These are phyloP conservation scores for Cenchrus fungigraminus DNA, from an alignment of 176 grass and related monocot species.

Conservation along the genomic window DNA sequence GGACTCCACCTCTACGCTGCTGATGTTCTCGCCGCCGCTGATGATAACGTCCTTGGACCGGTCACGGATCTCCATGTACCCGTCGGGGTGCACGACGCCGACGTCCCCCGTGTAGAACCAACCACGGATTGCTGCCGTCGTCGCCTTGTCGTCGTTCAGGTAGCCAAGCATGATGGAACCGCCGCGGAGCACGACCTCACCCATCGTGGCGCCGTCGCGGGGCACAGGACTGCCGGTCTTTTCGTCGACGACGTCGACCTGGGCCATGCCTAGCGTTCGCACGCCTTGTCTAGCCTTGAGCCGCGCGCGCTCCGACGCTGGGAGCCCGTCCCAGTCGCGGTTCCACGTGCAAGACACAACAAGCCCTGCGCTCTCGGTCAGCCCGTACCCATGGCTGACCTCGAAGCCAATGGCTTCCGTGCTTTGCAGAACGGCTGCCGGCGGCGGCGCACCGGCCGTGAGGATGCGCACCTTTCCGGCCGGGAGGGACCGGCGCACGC, in stretches of 20 bases:
- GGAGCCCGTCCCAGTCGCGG: constrained; percentile 61
- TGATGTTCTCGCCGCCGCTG: constrained; percentile 91
- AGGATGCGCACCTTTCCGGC: constrained; percentile 53
- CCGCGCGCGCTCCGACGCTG: constrained; percentile 62
- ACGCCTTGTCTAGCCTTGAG: constrained; percentile 80
- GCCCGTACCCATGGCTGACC: constrained; percentile 79
- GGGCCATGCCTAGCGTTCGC: constrained; percentile 46
- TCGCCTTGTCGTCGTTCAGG: constrained; percentile 59
- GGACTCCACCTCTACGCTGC: constrained; percentile 91
- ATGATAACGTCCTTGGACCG: constrained; percentile 95
- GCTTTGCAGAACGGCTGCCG: constrained; percentile 59
- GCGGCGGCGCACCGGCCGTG: constrained; percentile 72
- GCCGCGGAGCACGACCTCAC: constrained; percentile 77
- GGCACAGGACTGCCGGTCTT: constrained; percentile 51
- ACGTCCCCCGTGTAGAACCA: not conserved
- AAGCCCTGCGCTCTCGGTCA: constrained; percentile 62
- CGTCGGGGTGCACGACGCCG: constrained; percentile 81
- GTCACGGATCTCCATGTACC: constrained; percentile 83
- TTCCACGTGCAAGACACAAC: constrained; percentile 84
- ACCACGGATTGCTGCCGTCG: constrained; percentile 40
- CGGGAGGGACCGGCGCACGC: constrained; percentile 39
- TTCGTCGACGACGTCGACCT: constrained; percentile 59
- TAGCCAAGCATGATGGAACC: constrained; percentile 69
- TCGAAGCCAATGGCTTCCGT: constrained; percentile 72
- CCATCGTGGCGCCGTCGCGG: constrained; percentile 58